phyloP scores from a whole-genome alignment of 148 eudicot species.

The Vaccinium darrowii region DNA sequence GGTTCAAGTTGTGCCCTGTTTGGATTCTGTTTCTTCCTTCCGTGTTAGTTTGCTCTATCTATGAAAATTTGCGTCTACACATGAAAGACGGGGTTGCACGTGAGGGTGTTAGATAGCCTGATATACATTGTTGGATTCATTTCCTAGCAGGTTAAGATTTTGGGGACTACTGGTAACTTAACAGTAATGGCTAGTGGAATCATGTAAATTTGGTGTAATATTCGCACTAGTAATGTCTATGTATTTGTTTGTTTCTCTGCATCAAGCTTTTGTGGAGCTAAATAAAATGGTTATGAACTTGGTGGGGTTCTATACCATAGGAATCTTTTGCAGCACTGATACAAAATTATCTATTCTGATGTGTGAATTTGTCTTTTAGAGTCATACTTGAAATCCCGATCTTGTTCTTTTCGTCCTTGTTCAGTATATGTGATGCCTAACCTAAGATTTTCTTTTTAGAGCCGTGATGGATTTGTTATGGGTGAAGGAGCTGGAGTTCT shows the following conservation, averaged over 20 bases:
- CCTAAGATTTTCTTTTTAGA: constrained; percentile 37
- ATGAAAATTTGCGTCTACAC: too few species aligned
- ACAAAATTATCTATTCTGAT: constrained; percentile 5
- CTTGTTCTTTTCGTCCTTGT: background rate
- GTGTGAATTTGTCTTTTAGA: constrained; percentile 9
- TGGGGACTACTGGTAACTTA: too few species aligned
- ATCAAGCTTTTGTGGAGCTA: background rate
- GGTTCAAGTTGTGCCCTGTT: too few species aligned
- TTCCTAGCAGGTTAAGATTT: too few species aligned
- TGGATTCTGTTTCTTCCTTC: too few species aligned
- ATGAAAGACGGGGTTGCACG: too few species aligned
- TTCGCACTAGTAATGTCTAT: background rate
- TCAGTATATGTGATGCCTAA: background rate
- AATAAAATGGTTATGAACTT: background rate
- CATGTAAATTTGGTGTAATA: background rate
- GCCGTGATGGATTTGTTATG: constrained; percentile 97
- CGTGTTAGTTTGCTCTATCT: too few species aligned
- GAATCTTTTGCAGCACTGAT: background rate
- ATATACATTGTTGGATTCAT: too few species aligned
- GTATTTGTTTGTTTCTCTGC: background rate
- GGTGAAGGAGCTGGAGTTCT: constrained; percentile 99
- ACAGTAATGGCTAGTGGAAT: background rate
- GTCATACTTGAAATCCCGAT: background rate
- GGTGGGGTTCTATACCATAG: background rate
- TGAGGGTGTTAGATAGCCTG: too few species aligned